Evolutionary conservation across 805 yeast species (phyloP).

Genomic region (Myxozyma neotropica): DNA sequence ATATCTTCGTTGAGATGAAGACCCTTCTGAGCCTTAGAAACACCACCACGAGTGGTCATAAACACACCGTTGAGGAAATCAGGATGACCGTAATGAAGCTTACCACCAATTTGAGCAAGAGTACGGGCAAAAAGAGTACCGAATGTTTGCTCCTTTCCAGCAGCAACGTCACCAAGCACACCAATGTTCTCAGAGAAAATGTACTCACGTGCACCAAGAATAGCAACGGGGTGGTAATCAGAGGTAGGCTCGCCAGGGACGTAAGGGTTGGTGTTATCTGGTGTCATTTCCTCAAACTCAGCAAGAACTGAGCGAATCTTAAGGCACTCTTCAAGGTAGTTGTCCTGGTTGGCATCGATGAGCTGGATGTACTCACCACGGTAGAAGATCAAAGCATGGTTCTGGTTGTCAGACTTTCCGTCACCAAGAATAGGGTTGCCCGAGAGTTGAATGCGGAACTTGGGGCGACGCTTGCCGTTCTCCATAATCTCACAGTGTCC

Average conservation of each 20-base stretch:
- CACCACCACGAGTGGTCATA: slow-evolving; percentile 95
- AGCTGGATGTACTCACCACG: slow-evolving; percentile 95
- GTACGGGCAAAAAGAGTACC: slow-evolving; percentile 95
- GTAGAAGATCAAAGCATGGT: slow-evolving; percentile 79
- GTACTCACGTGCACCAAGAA: slow-evolving; percentile 92
- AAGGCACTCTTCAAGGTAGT: slow-evolving; percentile 89
- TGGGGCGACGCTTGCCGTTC: slow-evolving; percentile 63
- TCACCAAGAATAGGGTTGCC: slow-evolving; percentile 96
- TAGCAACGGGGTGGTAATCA: slow-evolving; percentile 68
- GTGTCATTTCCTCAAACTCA: slow-evolving; percentile 82
- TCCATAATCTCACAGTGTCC: slow-evolving; percentile 59
- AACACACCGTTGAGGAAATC: slow-evolving; percentile 87
- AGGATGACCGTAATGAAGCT: slow-evolving; percentile 95
- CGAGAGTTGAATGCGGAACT: slow-evolving; percentile 69
- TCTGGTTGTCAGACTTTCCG: slow-evolving; percentile 95
- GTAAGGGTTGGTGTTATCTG: slow-evolving; percentile 54
- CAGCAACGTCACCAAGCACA: slow-evolving; percentile 92
- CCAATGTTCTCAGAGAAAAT: slow-evolving; percentile 93
- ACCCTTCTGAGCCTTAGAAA: slow-evolving; percentile 93
- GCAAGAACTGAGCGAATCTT: slow-evolving; percentile 85
- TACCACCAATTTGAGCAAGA: slow-evolving; percentile 90
- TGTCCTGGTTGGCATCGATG: slow-evolving; percentile 95
- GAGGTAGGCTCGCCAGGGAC: slow-evolving; percentile 57
- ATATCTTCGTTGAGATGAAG: slow-evolving; percentile 92
- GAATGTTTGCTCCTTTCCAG: slow-evolving; percentile 96